A percentile compares a stretch with the other conserved stretches of the same genome.
Conservation (phyloP, 1,284 basidiomycete species). For the Coriolopsis trogii region DNA sequence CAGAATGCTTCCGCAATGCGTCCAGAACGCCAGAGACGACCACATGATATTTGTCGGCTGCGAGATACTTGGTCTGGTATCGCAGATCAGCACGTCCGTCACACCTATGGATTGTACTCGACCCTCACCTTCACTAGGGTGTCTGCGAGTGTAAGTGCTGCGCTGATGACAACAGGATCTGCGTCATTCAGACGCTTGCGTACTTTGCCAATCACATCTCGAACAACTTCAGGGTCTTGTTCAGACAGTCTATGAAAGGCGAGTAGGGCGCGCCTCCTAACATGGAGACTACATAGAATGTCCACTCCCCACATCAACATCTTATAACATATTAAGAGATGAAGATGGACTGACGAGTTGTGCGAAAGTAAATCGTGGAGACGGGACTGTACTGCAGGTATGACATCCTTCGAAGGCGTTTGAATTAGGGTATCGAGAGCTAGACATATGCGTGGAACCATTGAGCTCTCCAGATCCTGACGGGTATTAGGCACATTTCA, state of each 20-base stretch:
- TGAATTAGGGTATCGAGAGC: slow-evolving; percentile 69
- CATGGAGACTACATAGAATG: slow-evolving; percentile 49
- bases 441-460: slow-evolving; percentile 61
- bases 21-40: slow-evolving; percentile 16
- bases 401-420: slow-evolving; percentile 60
- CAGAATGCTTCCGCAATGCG: slow-evolving; percentile 15
- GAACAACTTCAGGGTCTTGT: slow-evolving; percentile 50
- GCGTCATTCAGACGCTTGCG: slow-evolving; percentile 50
- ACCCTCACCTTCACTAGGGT: slow-evolving; percentile 31
- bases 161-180: slow-evolving; percentile 47
- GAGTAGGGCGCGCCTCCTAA: slow-evolving; percentile 63
- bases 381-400: slow-evolving; percentile 73
- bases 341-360: slow-evolving; percentile 67
- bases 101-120: too few relatives aligned
- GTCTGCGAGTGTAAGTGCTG: slow-evolving; percentile 45
- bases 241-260: slow-evolving; percentile 58
- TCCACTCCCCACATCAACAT: too few relatives aligned
- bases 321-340: too few relatives aligned
- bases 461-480: slow-evolving; percentile 67
- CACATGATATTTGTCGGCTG: slow-evolving; percentile 17
- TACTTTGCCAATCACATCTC: slow-evolving; percentile 45
- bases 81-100: not conserved
- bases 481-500: slow-evolving; percentile 4
- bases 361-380: slow-evolving; percentile 67
- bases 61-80: slow-evolving; percentile 12